These are phyloP conservation scores for Rhizopogon roseolus DNA, from an alignment of 768 basidiomycete species.

Conservation along the genomic window DNA sequence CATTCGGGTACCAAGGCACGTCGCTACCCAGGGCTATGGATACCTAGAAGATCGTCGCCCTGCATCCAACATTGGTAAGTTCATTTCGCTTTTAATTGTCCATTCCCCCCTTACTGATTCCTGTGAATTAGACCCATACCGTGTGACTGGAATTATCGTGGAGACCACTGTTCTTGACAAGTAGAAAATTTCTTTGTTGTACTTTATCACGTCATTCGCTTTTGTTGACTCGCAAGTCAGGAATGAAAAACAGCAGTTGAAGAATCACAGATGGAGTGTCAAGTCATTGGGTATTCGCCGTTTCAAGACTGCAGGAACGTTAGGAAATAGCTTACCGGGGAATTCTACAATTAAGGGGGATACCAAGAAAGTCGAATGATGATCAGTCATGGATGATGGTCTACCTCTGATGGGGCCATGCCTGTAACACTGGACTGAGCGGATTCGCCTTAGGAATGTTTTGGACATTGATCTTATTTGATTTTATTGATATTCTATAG, in stretches of 20 bases:
- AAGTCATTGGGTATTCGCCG: not conserved
- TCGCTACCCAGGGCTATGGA: constrained; percentile 87
- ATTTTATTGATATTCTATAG: too few species aligned
- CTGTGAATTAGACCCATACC: constrained; percentile 74
- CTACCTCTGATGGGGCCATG: too few species aligned
- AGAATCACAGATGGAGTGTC: not conserved
- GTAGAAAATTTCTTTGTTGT: constrained; percentile 26
- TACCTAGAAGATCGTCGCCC: constrained; percentile 97
- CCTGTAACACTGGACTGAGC: too few species aligned
- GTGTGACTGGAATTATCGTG: constrained; percentile 84
- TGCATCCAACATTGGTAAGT: constrained; percentile 93
- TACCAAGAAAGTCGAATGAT: too few species aligned
- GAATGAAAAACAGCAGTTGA: constrained; percentile 6
- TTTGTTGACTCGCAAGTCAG: not conserved
- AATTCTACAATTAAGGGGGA: too few species aligned
- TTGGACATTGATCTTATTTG: too few species aligned
- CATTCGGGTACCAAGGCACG: constrained; percentile 93
- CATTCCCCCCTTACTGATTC: constrained; percentile 1
- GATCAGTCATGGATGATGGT: too few species aligned
- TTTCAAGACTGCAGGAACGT: too few species aligned
- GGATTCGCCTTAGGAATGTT: too few species aligned
- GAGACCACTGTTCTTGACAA: constrained; percentile 79
- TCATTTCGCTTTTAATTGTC: constrained; percentile 3
- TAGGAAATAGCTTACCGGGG: too few species aligned
- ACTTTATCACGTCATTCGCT: constrained; percentile 3